Evolutionary conservation across 164 flowering plant species (phyloP).

Genomic region (Liriodendron chinense): DNA sequence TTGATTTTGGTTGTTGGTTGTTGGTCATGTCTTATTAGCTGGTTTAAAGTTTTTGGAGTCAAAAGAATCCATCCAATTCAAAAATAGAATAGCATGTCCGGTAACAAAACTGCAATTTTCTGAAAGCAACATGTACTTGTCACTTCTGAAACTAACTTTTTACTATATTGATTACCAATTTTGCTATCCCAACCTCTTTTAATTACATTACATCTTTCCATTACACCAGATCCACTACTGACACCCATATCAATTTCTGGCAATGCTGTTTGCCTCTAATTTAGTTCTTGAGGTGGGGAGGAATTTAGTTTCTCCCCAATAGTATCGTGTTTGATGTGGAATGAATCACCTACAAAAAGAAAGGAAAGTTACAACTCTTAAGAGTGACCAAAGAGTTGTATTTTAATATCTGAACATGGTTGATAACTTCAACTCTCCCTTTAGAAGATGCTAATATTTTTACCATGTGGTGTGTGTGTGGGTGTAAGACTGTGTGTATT

Average conservation of each 20-base stretch:
- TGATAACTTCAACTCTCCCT: not conserved
- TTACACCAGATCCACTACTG: not conserved
- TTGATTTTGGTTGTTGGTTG: not conserved
- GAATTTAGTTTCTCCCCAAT: not conserved
- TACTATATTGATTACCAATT: not conserved
- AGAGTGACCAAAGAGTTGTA: not conserved
- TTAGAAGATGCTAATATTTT: not conserved
- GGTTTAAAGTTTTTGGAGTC: not conserved
- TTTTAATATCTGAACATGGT: not conserved
- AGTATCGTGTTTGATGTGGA: not conserved
- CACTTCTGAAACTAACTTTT: too few relatives aligned
- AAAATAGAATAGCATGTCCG: not conserved
- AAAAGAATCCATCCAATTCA: not conserved
- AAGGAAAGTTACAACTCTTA: not conserved
- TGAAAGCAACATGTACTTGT: not conserved
- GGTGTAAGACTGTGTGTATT: too few relatives aligned
- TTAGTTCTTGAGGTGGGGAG: not conserved
- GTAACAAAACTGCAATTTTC: not conserved
- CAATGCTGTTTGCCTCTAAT: not conserved
- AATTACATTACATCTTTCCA: not conserved
- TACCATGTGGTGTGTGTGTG: not conserved
- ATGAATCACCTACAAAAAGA: not conserved
- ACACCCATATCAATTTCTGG: not conserved
- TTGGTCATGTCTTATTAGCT: not conserved
- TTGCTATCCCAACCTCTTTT: not conserved